Conservation (phyloP, 73 alveolate species). For the Blepharisma stoltei region DNA sequence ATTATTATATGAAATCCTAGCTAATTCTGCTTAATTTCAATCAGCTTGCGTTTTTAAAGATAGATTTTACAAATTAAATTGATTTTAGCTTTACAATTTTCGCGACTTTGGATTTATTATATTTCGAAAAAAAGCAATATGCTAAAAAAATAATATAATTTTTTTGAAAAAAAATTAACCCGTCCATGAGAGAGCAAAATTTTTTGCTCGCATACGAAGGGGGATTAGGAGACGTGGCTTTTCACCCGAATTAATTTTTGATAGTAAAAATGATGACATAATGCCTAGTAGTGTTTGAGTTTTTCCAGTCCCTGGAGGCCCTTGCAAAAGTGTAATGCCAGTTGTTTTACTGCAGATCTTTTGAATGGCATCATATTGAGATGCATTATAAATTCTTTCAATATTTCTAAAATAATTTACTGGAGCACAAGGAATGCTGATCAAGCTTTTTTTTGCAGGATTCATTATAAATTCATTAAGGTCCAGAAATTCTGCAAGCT, state of each 20-base stretch:
- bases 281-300: constrained; percentile 74
- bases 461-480: background rate
- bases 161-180: too few species aligned
- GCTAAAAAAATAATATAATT: too few species aligned
- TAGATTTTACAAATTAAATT: too few species aligned
- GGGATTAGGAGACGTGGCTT: background rate
- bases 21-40: too few species aligned
- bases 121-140: too few species aligned
- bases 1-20: too few species aligned
- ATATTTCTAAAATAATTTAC: background rate
- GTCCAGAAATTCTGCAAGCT: background rate
- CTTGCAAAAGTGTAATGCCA: constrained; percentile 71
- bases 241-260: background rate
- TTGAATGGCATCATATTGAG: constrained; percentile 32
- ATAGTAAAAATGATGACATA: constrained; percentile 36
- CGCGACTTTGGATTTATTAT: too few species aligned
- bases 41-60: too few species aligned
- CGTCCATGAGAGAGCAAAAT: too few species aligned
- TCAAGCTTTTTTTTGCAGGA: background rate
- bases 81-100: too few species aligned
- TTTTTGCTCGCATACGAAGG: too few species aligned
- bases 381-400: background rate
- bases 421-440: background rate
- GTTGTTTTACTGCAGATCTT: background rate
- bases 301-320: constrained; percentile 94